Conservation (phyloP, 306 rosid genomes). For the Malus asiatica region DNA sequence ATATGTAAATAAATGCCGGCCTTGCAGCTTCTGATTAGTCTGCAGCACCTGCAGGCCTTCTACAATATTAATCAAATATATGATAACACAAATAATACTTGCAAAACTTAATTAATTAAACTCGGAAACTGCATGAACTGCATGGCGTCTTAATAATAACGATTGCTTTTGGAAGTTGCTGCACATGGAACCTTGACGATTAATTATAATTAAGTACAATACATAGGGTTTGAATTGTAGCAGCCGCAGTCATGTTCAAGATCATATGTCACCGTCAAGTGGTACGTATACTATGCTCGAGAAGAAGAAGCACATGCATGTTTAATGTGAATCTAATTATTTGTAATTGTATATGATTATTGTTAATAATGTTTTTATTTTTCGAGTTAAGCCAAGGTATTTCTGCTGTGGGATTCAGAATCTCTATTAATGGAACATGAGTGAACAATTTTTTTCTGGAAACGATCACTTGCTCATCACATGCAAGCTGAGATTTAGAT, state of each 20-base stretch:
- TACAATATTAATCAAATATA: neutral
- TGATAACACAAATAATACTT: neutral
- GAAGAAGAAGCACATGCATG: neutral
- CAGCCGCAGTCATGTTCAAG: conserved; percentile 2
- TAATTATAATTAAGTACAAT: neutral
- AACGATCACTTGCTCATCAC: neutral
- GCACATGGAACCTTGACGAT: conserved; percentile 7
- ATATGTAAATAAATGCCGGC: neutral
- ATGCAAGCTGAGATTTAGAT: neutral
- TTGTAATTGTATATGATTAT: neutral
- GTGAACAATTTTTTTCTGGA: neutral
- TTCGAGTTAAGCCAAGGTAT: conserved; percentile 12
- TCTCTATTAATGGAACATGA: conserved; percentile 6
- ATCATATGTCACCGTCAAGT: neutral
- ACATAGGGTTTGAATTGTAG: neutral
- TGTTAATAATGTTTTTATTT: neutral
- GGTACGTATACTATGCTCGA: neutral
- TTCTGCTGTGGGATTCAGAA: conserved; percentile 7
- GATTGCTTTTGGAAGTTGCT: neutral
- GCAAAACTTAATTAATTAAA: neutral
- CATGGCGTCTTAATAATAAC: neutral
- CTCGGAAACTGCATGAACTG: neutral
- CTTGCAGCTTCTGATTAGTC: neutral
- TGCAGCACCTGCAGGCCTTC: neutral
- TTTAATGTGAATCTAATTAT: neutral